Conservation (phyloP, 306 rosid species). For the Pyrus pyrifolia region DNA sequence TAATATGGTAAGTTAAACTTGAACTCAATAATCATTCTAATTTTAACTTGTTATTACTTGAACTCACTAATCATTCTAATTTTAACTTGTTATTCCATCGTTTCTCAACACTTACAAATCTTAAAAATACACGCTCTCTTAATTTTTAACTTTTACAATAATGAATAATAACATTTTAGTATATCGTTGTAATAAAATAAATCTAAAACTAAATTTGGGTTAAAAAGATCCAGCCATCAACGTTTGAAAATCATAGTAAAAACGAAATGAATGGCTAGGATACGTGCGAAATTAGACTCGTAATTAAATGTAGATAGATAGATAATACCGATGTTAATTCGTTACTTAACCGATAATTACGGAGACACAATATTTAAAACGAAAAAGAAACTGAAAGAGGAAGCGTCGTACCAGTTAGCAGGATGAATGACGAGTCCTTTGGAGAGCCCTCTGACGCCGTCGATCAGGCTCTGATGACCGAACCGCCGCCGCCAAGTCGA, state of each 20-base stretch:
- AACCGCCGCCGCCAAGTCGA: slow-evolving; percentile 28
- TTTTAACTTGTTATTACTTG: too few relatives aligned
- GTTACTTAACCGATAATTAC: not conserved
- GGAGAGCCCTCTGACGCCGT: slow-evolving; percentile 46
- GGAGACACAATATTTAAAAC: not conserved
- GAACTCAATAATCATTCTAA: too few relatives aligned
- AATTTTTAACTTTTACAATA: too few relatives aligned
- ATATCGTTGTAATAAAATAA: too few relatives aligned
- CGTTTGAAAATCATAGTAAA: not conserved
- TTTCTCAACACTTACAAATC: too few relatives aligned
- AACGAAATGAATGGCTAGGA: not conserved
- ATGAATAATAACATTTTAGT: too few relatives aligned
- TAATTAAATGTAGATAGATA: not conserved
- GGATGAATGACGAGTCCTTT: slow-evolving; percentile 45
- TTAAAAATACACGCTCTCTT: too few relatives aligned
- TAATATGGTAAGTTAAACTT: too few relatives aligned
- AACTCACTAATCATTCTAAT: too few relatives aligned
- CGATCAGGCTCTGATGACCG: slow-evolving; percentile 40
- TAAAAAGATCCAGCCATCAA: not conserved
- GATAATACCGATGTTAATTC: not conserved
- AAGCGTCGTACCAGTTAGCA: slow-evolving; percentile 44
- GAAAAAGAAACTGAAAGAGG: not conserved
- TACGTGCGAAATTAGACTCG: too few relatives aligned
- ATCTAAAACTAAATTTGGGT: too few relatives aligned
- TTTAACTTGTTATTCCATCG: too few relatives aligned